Evolutionary conservation across 2,329 filamentous ascomycete species (phyloP).

Genomic region (Fusarium sp.): DNA sequence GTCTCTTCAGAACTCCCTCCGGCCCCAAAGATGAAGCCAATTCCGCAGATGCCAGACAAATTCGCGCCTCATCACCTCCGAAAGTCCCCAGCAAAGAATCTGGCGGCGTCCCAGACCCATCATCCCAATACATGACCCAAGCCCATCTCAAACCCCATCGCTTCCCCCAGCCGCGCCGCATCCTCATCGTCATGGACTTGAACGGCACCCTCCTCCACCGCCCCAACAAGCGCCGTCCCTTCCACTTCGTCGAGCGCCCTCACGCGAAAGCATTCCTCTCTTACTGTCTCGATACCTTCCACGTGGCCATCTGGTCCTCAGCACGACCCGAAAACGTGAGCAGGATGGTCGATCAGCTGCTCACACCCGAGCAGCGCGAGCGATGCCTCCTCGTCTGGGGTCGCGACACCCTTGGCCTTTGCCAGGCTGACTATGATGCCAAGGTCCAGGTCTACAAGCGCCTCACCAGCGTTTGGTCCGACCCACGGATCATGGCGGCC

Average conservation of each 20-base stretch:
- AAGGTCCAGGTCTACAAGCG: conserved; percentile 93
- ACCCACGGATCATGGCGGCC: conserved; percentile 54
- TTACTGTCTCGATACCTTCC: conserved; percentile 79
- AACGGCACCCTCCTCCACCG: conserved; percentile 91
- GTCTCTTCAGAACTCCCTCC: conserved; percentile 3
- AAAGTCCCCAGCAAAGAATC: conserved; percentile 53
- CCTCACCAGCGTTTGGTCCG: conserved; percentile 76
- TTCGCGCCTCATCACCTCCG: conserved; percentile 10
- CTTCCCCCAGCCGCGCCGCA: conserved; percentile 62
- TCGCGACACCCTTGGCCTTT: conserved; percentile 79
- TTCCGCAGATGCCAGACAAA: not conserved
- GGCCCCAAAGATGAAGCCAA: conserved; percentile 4
- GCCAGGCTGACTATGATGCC: conserved; percentile 68
- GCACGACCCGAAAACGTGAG: conserved; percentile 78
- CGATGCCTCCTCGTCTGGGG: conserved; percentile 79
- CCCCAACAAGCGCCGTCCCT: conserved; percentile 59
- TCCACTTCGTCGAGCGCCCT: conserved; percentile 73
- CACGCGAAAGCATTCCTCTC: conserved; percentile 75
- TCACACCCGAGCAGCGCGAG: conserved; percentile 63
- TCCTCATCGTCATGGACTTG: conserved; percentile 89
- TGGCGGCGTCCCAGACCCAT: conserved; percentile 71
- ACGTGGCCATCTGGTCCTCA: conserved; percentile 91
- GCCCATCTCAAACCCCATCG: conserved; percentile 57
- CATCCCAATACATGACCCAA: conserved; percentile 67
- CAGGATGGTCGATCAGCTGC: conserved; percentile 72